Evolutionary conservation across 257 asterid species (phyloP).

Genomic region (Gentiana straminea): DNA sequence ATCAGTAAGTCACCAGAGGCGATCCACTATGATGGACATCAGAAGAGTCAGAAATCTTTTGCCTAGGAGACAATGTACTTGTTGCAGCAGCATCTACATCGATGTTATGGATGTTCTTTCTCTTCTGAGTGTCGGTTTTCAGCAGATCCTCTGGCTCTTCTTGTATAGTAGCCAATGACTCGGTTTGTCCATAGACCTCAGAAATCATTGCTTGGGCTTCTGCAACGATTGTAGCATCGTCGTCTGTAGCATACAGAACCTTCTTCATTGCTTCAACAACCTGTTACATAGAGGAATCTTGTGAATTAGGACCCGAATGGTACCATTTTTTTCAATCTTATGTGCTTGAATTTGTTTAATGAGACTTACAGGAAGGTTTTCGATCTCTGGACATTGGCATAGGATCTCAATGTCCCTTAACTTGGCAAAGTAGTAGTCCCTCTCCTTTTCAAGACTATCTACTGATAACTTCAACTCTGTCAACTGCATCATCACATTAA

Average conservation of each 20-base stretch:
- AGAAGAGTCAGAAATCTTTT: conserved; percentile 56
- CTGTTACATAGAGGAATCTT: conserved; percentile 24
- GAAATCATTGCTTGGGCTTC: conserved; percentile 72
- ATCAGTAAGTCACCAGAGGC: conserved; percentile 58
- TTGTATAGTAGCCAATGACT: conserved; percentile 20
- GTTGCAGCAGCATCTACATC: conserved; percentile 83
- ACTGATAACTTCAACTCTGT: conserved; percentile 74
- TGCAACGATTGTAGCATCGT: conserved; percentile 49
- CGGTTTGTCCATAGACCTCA: conserved; percentile 29
- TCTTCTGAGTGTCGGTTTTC: conserved; percentile 60
- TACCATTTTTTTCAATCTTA: conserved; percentile 4
- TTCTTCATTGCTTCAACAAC: conserved; percentile 55
- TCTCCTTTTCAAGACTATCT: conserved; percentile 85
- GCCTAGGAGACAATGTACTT: conserved; percentile 63
- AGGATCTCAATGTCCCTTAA: conserved; percentile 80
- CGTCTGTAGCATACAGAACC: conserved; percentile 65
- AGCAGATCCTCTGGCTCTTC: conserved; percentile 40
- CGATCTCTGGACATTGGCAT: conserved; percentile 69
- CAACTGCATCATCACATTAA: conserved; percentile 34
- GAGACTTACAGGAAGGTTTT: conserved; percentile 42
- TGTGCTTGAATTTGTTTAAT: neutral
- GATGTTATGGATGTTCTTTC: conserved; percentile 60
- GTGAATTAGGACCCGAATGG: too few relatives aligned
- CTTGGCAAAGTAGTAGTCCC: conserved; percentile 87
- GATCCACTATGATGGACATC: conserved; percentile 86